phyloP scores from a whole-genome alignment of 2,329 filamentous ascomycete genomes.

The Hypoxylon sp. region DNA sequence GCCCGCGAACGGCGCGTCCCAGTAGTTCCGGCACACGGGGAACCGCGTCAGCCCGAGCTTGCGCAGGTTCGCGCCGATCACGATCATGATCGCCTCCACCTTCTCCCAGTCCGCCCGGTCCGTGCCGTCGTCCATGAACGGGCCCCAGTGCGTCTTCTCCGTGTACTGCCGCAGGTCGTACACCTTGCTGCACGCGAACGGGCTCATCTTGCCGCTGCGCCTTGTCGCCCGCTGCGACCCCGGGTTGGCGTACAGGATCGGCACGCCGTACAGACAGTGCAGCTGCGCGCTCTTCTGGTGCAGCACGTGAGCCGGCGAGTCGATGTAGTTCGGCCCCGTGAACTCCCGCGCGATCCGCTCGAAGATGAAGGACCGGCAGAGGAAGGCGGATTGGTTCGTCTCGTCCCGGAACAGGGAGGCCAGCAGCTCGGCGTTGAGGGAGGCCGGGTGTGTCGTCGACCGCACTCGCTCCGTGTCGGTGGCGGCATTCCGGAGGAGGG shows the following conservation, averaged over 20 bases:
- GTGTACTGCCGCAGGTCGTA: constrained; percentile 79
- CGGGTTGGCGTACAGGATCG: constrained; percentile 52
- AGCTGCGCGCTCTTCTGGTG: constrained; percentile 75
- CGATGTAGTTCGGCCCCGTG: constrained; percentile 14
- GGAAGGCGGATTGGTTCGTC: constrained; percentile 65
- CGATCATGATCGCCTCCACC: constrained; percentile 76
- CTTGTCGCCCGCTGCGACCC: constrained; percentile 45
- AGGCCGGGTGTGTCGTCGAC: constrained; percentile 52
- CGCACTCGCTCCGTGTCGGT: constrained; percentile 45
- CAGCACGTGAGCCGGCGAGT: constrained; percentile 50
- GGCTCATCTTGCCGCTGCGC: constrained; percentile 55
- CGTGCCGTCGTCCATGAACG: constrained; percentile 71
- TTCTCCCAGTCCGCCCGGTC: constrained; percentile 80
- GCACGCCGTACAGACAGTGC: constrained; percentile 73
- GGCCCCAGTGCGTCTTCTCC: constrained; percentile 70
- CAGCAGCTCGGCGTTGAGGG: constrained; percentile 58
- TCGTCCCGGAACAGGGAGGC: constrained; percentile 54
- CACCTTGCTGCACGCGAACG: constrained; percentile 72
- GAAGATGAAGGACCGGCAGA: constrained; percentile 72
- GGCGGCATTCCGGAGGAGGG: constrained; percentile 56
- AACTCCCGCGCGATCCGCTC: constrained; percentile 58
- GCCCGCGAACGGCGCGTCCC: constrained; percentile 64
- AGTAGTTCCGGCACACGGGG: constrained; percentile 60
- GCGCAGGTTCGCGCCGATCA: constrained; percentile 69
- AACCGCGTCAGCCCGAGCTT: constrained; percentile 55